These are phyloP conservation scores for Benincasa hispida DNA, from an alignment of 306 rosid genomes.

Conservation along the genomic window DNA sequence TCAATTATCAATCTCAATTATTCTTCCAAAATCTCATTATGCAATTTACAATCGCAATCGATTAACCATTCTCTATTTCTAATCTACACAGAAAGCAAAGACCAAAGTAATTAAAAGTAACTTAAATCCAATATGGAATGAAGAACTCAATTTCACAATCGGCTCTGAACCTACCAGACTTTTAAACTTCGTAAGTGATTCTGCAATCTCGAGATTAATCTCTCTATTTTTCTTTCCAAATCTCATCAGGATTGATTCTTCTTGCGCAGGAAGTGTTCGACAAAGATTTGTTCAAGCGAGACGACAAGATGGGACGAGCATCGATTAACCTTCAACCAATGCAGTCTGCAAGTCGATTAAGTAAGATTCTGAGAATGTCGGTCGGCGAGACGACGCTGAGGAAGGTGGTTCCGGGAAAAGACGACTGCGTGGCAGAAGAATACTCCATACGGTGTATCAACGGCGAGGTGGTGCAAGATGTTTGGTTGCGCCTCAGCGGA, in stretches of 20 bases:
- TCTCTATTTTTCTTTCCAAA: background rate
- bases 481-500: constrained; percentile 73
- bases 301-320: constrained; percentile 92
- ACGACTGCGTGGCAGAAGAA: constrained; percentile 63
- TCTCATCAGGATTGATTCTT: background rate
- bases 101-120: constrained; percentile 80
- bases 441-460: constrained; percentile 56
- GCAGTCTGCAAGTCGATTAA: constrained; percentile 64
- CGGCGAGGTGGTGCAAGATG: constrained; percentile 68
- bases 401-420: constrained; percentile 62
- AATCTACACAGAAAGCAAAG: constrained; percentile 54
- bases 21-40: background rate
- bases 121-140: constrained; percentile 31
- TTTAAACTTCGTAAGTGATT: constrained; percentile 54
- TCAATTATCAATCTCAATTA: background rate
- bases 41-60: background rate
- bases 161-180: constrained; percentile 40
- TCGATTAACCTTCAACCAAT: constrained; percentile 68
- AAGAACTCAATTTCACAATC: constrained; percentile 54
- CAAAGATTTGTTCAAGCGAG: constrained; percentile 73
- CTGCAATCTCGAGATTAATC: background rate
- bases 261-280: constrained; percentile 67
- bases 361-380: constrained; percentile 43
- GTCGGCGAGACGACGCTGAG: constrained; percentile 59
- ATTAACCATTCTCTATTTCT: constrained; percentile 2